Evolutionary conservation across 2,329 filamentous ascomycete genomes (phyloP), one percentile per base, ranked within the genome.

Genomic region (Rutstroemia sp.): DNA sequence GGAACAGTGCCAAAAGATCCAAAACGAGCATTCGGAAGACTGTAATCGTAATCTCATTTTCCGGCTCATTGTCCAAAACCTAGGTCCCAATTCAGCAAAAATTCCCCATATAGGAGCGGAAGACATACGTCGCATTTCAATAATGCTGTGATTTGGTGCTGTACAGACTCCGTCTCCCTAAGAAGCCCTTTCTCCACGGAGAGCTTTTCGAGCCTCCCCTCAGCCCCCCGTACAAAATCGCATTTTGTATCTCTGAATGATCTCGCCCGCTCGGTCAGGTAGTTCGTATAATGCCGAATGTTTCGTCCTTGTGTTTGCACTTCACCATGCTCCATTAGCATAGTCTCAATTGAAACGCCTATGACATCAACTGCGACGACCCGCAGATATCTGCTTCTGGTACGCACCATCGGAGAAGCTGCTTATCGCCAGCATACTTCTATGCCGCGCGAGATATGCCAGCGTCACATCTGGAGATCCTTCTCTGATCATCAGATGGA

Each of bases 401-500:
- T 50, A 76, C 87, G 67, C 72, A 95, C 91, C 89, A 75, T 97
- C 92, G 46, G 91, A 92, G 69, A 96, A 95, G 69, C 84, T 87
- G 73, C 90, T 94, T 65, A 96, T 89, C 19, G 89, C 89, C 61
- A 99, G 78, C 70, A 89, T 82, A 65, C 87, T 88, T 55, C 89
- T 87, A 69, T 92, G 87, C 63, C 88, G 86, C 45, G 92, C 81
- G 36, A 99, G 81, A 67, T 89, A 96, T 60, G 84, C 81, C 63
- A 99, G 78, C 2, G 94, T 96, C 49, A 91, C 88, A 70, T 97
- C 90, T 36, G 87, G 84, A 61, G 92, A 87, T 54, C 94, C 94
- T 75, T 99, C 94, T 64, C 94, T 84, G 70, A 99, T 94, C 94
- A 99, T 97, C 60, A 97, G 77, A 72, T 99, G 94, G 48, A 95